Evolutionary conservation across 139 green algal genomes (phyloP).

Genomic region (Chlamydomonas eustigma): DNA sequence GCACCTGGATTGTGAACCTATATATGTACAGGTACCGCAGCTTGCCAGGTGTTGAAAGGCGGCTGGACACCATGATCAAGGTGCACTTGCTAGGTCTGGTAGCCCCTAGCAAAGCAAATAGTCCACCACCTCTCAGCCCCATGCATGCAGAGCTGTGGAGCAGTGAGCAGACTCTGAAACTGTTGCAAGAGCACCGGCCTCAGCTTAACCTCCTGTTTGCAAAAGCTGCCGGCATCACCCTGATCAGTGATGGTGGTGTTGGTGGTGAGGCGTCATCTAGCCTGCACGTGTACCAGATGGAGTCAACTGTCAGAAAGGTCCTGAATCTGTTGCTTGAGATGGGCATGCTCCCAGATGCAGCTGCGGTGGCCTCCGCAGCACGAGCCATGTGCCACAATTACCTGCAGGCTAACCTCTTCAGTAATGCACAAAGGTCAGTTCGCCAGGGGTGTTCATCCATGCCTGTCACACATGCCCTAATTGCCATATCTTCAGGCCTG

Average conservation of each 20-base stretch:
- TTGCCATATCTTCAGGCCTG: too few relatives aligned
- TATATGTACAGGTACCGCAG: conserved; percentile 32
- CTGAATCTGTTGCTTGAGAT: not conserved
- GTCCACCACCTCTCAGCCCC: not conserved
- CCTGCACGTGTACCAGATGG: not conserved
- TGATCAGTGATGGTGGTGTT: too few relatives aligned
- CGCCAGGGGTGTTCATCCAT: too few relatives aligned
- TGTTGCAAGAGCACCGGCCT: not conserved
- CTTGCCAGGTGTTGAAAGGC: conserved; percentile 40
- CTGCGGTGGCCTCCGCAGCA: not conserved
- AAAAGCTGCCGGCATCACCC: not conserved
- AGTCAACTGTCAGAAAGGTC: not conserved
- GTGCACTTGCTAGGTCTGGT: conserved; percentile 47
- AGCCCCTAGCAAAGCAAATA: not conserved
- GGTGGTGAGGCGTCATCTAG: not conserved
- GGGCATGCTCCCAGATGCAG: not conserved
- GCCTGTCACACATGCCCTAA: too few relatives aligned
- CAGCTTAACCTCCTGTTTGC: not conserved
- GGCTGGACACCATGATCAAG: conserved; percentile 48
- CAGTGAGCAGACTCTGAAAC: not conserved
- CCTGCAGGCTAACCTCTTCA: not conserved
- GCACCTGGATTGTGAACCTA: too few relatives aligned
- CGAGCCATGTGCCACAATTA: not conserved
- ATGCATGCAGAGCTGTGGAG: conserved; percentile 2
- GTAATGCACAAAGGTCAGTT: not conserved